phyloP scores from a whole-genome alignment of 192 early-diverging fungal species.

The Entrophospora sp. region DNA sequence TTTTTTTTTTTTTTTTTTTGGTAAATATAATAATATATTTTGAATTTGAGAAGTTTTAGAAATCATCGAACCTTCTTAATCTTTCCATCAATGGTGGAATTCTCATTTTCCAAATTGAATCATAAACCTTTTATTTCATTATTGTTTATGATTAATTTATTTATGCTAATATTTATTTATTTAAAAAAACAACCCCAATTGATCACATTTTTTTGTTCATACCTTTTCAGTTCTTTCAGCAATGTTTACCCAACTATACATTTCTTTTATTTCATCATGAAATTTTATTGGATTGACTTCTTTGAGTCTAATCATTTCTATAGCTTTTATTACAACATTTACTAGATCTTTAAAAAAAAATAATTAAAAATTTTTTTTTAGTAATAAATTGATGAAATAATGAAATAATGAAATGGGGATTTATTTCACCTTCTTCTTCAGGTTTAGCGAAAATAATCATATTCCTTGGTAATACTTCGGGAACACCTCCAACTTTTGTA shows the following conservation, averaged over 20 bases:
- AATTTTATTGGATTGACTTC: slow-evolving; percentile 59
- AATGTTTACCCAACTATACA: slow-evolving; percentile 97
- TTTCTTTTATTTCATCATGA: slow-evolving; percentile 76
- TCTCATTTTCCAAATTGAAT: slow-evolving; percentile 54
- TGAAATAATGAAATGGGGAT: neutral
- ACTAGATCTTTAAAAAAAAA: slow-evolving; percentile 49
- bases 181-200: neutral
- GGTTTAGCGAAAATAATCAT: slow-evolving; percentile 91
- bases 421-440: slow-evolving; percentile 61
- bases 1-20: neutral
- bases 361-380: neutral
- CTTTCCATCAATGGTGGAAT: slow-evolving; percentile 70
- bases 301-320: slow-evolving; percentile 54
- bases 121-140: slow-evolving; percentile 58
- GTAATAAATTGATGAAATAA: too few relatives aligned
- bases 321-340: slow-evolving; percentile 58
- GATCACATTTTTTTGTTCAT: neutral
- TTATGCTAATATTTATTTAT: neutral
- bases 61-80: slow-evolving; percentile 35
- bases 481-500: slow-evolving; percentile 93
- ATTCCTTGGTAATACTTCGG: slow-evolving; percentile 85
- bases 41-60: neutral
- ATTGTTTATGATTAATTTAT: neutral
- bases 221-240: slow-evolving; percentile 83
- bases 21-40: neutral